phyloP scores from a whole-genome alignment of 2,329 filamentous ascomycete species.

The Colletotrichum sublineola region DNA sequence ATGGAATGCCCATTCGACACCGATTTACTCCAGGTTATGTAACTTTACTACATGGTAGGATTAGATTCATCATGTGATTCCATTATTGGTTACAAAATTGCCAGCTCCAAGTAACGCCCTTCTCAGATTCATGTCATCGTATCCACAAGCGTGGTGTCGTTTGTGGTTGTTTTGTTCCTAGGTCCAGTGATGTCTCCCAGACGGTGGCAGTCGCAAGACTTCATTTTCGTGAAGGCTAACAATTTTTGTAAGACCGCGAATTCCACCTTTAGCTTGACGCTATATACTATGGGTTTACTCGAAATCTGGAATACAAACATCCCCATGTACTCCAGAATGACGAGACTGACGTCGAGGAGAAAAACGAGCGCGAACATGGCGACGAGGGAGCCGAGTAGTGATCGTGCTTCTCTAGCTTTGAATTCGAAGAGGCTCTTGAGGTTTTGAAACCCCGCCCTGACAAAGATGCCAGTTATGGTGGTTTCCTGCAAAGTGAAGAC shows the following conservation, averaged over 20 bases:
- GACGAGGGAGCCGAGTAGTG: constrained; percentile 55
- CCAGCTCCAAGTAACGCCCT: too few species aligned
- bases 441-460: constrained; percentile 54
- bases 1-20: too few species aligned
- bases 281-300: constrained; percentile 38
- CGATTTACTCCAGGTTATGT: too few species aligned
- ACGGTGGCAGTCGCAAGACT: constrained; percentile 15
- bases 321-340: constrained; percentile 55
- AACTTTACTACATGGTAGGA: neutral
- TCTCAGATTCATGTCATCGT: constrained; percentile 22
- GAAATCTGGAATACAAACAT: constrained; percentile 48
- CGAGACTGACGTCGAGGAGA: constrained; percentile 54
- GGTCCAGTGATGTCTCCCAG: constrained; percentile 4
- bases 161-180: neutral
- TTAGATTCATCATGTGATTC: neutral
- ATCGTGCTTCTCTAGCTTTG: constrained; percentile 27
- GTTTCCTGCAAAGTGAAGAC: constrained; percentile 69
- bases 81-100: neutral
- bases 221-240: constrained; percentile 22
- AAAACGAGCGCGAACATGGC: constrained; percentile 56
- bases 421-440: constrained; percentile 36
- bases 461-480: constrained; percentile 58
- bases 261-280: constrained; percentile 56
- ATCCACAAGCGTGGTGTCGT: neutral
- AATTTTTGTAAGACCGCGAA: constrained; percentile 61